Evolutionary conservation across 75 land plant genomes (phyloP), one percentile per base, ranked within the genome.

Genomic region (Gnetum montanum): DNA sequence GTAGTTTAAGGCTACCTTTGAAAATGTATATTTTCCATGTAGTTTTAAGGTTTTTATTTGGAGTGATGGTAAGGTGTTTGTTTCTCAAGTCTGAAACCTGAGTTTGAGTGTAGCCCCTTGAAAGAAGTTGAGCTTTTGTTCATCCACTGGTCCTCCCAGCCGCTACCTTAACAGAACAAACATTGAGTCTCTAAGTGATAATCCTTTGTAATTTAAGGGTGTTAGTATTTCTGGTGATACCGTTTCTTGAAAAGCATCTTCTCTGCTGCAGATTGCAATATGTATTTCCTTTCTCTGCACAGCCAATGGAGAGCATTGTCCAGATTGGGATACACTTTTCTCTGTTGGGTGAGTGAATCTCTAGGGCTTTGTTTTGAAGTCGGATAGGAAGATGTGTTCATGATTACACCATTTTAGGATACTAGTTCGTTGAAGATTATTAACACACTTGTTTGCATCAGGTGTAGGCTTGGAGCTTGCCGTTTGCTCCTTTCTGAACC

Each of bases 381-480:
- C 8, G 51, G 51, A 8, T 20, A 15, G 23, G 57, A 12, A 8
- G 43, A 58, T 24, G 7, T 58, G 24, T 58, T 28, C 8, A 31
- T 31, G 13, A 15, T 20, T 12, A 53, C 8, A 19, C 7, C 27
- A n/a, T 58, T 8, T 8, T 48, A 7, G 20, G n/a, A n/a, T n/a
- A n/a, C n/a, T n/a, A 4, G 12, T 19, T 4, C n/a, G 4, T 16
- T 38, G 44, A 43, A 43, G 23, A 3, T 13, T 15, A 3, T 26
- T 57, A 13, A 10, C 2, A 3, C 27, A 24, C 52, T 43, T 57
- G n/a, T 26, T 43, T 54, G 10, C 4, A 26, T 41, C 86, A 93
- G 98, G 48, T 90, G 85, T 49, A 83, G 71, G 43, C 86, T 94
- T 53, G 98, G 98, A 31, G 96, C 88, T 34, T 73, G 79, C 57